These are phyloP conservation scores for Pseudoperonospora humuli DNA, from an alignment of 352 stramenopile species.

Conservation along the genomic window DNA sequence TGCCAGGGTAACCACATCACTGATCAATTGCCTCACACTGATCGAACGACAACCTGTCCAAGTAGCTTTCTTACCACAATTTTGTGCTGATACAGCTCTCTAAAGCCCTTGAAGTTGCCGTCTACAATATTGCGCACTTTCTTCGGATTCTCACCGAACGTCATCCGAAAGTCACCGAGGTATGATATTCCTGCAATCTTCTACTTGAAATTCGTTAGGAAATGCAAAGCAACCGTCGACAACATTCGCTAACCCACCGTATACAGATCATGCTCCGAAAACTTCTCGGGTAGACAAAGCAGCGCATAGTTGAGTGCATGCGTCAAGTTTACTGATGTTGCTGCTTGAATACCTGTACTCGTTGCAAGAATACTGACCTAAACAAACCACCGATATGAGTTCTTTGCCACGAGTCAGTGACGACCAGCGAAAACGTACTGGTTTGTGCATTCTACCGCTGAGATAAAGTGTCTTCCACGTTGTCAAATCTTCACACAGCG, in stretches of 20 bases:
- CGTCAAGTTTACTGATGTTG: conserved; percentile 51
- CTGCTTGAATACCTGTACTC: conserved; percentile 37
- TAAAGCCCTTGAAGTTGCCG: conserved; percentile 73
- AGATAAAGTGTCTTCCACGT: conserved; percentile 84
- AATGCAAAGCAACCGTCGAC: background rate
- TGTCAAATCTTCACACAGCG: conserved; percentile 64
- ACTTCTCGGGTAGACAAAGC: conserved; percentile 68
- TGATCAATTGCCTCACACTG: background rate
- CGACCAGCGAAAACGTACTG: conserved; percentile 48
- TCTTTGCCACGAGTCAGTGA: background rate
- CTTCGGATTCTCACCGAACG: conserved; percentile 85
- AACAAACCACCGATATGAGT: background rate
- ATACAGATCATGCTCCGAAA: conserved; percentile 75
- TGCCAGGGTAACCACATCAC: conserved; percentile 8
- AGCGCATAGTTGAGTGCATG: conserved; percentile 74
- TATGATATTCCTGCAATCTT: conserved; percentile 88
- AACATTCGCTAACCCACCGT: conserved; percentile 50
- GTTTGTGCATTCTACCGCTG: conserved; percentile 83
- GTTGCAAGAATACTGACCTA: conserved; percentile 57
- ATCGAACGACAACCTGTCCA: background rate
- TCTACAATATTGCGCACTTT: conserved; percentile 89
- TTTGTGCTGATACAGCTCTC: conserved; percentile 61
- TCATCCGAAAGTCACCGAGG: conserved; percentile 86
- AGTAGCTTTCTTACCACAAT: conserved; percentile 42
- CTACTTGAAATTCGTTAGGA: conserved; percentile 19